Conservation (phyloP, 1,139 yeast species). For the Casaregolazyma suthepensis region DNA sequence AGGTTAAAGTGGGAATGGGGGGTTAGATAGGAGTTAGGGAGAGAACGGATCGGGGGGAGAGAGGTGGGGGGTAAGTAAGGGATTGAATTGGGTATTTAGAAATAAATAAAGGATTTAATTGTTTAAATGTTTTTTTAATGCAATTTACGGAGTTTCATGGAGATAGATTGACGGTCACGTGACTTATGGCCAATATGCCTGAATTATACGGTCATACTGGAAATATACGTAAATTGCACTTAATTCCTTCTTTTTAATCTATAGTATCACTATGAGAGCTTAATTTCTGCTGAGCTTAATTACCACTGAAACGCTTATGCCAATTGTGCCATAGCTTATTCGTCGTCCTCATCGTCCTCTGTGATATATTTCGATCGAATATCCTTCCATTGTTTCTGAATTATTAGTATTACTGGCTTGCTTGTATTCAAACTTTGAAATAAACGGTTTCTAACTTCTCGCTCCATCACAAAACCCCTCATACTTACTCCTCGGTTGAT, state of each 20-base stretch:
- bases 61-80: neutral
- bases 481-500: slow-evolving; percentile 68
- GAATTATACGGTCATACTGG: neutral
- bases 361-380: slow-evolving; percentile 56
- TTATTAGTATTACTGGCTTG: too few relatives aligned
- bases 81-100: too few relatives aligned
- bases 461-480: too few relatives aligned
- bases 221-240: slow-evolving; percentile 1
- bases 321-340: slow-evolving; percentile 14
- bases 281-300: neutral
- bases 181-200: neutral
- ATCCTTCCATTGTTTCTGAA: slow-evolving; percentile 86
- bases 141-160: too few relatives aligned
- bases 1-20: neutral
- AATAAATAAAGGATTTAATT: too few relatives aligned
- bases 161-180: neutral
- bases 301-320: too few relatives aligned
- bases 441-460: too few relatives aligned
- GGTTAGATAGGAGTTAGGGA: neutral
- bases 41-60: neutral
- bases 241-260: neutral
- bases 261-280: neutral
- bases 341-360: slow-evolving; percentile 31
- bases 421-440: too few relatives aligned
- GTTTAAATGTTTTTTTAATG: neutral